phyloP scores from a whole-genome alignment of 495 filamentous ascomycete genomes.

The Penicillium robsamsonii region DNA sequence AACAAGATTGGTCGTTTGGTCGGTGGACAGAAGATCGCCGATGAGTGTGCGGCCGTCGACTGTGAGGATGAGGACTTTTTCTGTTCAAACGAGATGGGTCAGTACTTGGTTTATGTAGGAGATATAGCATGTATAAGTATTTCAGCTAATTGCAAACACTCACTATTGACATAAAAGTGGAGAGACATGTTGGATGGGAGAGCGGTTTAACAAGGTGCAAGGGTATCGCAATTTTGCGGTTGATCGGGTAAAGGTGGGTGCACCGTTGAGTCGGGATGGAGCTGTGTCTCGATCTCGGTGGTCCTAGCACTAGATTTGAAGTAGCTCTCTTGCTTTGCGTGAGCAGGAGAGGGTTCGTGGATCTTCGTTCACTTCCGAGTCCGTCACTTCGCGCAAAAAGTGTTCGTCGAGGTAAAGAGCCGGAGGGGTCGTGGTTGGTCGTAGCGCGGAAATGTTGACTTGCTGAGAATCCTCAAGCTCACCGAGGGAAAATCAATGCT shows the following conservation, averaged over 20 bases:
- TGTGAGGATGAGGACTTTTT: slow-evolving; percentile 88
- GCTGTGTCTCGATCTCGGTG: background rate
- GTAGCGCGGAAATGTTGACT: background rate
- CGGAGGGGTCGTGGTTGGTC: background rate
- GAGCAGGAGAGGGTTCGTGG: background rate
- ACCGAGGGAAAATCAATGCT: background rate
- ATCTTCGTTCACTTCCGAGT: background rate
- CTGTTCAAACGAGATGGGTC: slow-evolving; percentile 43
- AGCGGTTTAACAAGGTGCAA: background rate
- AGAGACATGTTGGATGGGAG: slow-evolving; percentile 56
- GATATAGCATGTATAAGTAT: too few species aligned
- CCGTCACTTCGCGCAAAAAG: slow-evolving; percentile 4
- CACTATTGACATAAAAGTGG: slow-evolving; percentile 65
- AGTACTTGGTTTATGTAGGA: slow-evolving; percentile 24
- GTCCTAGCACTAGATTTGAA: background rate
- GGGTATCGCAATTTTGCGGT: background rate
- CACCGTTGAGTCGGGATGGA: slow-evolving; percentile 4
- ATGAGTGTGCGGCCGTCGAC: slow-evolving; percentile 87
- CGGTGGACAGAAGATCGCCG: slow-evolving; percentile 80
- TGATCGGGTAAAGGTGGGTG: slow-evolving; percentile 4
- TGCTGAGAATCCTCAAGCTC: background rate
- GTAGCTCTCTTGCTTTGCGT: background rate
- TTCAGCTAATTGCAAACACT: slow-evolving; percentile 16
- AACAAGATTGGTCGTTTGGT: slow-evolving; percentile 91
- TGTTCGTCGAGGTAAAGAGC: slow-evolving; percentile 2